phyloP scores from a whole-genome alignment of 306 rosid species.

The Boehmeria nivea region DNA sequence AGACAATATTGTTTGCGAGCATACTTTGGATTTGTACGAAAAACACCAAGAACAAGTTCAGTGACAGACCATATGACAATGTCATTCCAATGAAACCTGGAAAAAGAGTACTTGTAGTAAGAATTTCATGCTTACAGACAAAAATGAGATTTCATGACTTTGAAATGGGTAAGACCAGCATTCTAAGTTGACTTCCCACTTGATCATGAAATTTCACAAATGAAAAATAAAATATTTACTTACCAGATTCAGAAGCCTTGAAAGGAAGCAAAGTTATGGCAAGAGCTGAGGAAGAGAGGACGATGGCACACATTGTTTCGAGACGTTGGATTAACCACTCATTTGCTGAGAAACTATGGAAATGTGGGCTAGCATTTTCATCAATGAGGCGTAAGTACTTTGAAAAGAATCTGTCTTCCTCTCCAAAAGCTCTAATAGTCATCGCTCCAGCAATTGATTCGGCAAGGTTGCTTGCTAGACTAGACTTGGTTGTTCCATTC shows the following conservation, averaged over 20 bases:
- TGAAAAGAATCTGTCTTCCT: conserved; percentile 15
- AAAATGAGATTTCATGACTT: neutral
- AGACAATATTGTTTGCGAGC: conserved; percentile 24
- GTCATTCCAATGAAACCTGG: conserved; percentile 34
- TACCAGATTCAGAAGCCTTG: conserved; percentile 27
- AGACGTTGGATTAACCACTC: conserved; percentile 31
- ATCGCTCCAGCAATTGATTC: conserved; percentile 31
- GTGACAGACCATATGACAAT: conserved; percentile 25
- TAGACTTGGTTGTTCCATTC: conserved; percentile 31
- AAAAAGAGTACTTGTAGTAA: too few species aligned
- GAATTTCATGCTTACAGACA: too few species aligned
- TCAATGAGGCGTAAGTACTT: conserved; percentile 26
- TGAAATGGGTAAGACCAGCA: too few species aligned
- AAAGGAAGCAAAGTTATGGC: conserved; percentile 17
- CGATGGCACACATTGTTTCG: conserved; percentile 26
- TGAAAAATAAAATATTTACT: conserved; percentile 6
- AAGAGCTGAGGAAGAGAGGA: conserved; percentile 26
- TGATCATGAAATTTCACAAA: too few species aligned
- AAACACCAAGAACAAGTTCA: conserved; percentile 13
- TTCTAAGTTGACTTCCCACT: too few species aligned
- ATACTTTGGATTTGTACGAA: conserved; percentile 22
- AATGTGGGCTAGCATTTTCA: conserved; percentile 25
- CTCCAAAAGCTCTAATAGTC: conserved; percentile 34
- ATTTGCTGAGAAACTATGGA: conserved; percentile 27
- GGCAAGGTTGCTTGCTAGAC: conserved; percentile 26